Evolutionary conservation across 495 filamentous ascomycete species (phyloP).

Genomic region (Penicillium egyptiacum): DNA sequence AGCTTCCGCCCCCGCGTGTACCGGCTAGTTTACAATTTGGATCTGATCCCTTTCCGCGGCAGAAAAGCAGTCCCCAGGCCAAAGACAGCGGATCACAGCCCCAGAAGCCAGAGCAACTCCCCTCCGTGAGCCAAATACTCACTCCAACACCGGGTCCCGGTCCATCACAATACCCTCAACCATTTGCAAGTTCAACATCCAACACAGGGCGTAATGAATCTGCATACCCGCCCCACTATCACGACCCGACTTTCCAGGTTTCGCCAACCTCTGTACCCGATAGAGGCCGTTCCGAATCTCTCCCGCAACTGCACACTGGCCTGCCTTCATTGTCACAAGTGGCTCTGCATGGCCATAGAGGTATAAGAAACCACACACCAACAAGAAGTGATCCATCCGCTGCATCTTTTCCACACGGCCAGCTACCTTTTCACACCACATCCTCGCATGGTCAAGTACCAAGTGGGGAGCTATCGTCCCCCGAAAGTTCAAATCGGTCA

Average conservation of each 20-base stretch:
- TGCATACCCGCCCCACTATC: constrained; percentile 25
- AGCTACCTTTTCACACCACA: constrained; percentile 15
- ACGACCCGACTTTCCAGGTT: constrained; percentile 23
- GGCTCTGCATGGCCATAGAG: constrained; percentile 25
- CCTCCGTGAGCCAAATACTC: constrained; percentile 50
- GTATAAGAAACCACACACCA: constrained; percentile 18
- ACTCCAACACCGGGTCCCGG: constrained; percentile 38
- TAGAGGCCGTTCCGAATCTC: constrained; percentile 25
- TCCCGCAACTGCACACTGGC: constrained; percentile 23
- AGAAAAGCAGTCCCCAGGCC: constrained; percentile 31
- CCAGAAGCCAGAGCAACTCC: constrained; percentile 38
- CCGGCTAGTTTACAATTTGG: constrained; percentile 45
- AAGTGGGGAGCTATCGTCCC: constrained; percentile 22
- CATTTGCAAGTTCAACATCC: constrained; percentile 27
- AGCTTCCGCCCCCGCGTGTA: constrained; percentile 51
- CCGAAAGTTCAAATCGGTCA: constrained; percentile 23
- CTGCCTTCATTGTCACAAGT: constrained; percentile 42
- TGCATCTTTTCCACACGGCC: constrained; percentile 18
- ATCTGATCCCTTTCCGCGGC: constrained; percentile 40
- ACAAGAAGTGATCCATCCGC: constrained; percentile 28
- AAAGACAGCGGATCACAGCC: constrained; percentile 22
- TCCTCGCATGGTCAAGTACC: constrained; percentile 21
- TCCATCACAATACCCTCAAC: constrained; percentile 32
- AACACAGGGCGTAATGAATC: constrained; percentile 21
- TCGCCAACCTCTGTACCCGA: constrained; percentile 23